Conservation (phyloP, 2,329 filamentous ascomycete species). For the Alternaria novae-zelandiae region DNA sequence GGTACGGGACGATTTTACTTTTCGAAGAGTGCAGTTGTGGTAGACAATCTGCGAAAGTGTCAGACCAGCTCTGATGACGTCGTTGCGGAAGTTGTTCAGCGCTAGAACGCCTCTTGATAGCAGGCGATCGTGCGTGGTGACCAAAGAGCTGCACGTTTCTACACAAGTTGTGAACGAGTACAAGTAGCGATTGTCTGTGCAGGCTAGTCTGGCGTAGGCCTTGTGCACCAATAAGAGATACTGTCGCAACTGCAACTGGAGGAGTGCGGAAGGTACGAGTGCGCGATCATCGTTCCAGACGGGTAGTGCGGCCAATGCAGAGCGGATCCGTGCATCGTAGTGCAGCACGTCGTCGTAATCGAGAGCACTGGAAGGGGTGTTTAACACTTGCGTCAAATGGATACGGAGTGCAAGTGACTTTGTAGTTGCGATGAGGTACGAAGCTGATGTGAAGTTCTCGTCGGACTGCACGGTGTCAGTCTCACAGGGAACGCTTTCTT, state of each 20-base stretch:
- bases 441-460: conserved; percentile 40
- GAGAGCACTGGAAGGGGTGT: conserved; percentile 37
- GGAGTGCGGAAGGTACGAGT: conserved; percentile 25
- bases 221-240: conserved; percentile 44
- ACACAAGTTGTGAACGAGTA: conserved; percentile 43
- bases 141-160: conserved; percentile 34
- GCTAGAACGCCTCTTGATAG: conserved; percentile 24
- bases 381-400: conserved; percentile 41
- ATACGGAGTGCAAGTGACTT: conserved; percentile 40
- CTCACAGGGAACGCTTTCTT: not conserved
- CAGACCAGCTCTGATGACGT: conserved; percentile 37
- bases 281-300: conserved; percentile 30
- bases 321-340: conserved; percentile 39
- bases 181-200: conserved; percentile 32
- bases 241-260: conserved; percentile 43
- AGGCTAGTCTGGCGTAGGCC: conserved; percentile 39
- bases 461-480: conserved; percentile 16
- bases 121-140: conserved; percentile 32
- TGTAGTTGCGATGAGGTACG: conserved; percentile 33
- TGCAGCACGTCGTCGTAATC: conserved; percentile 43
- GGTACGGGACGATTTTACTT: conserved; percentile 8
- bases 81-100: conserved; percentile 39
- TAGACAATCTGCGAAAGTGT: conserved; percentile 35
- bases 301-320: conserved; percentile 29
- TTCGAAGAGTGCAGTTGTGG: conserved; percentile 26